Base-by-base conservation (phyloP, 805 yeast species). In the Hanseniaspora pseudoguilliermondii region DNA sequence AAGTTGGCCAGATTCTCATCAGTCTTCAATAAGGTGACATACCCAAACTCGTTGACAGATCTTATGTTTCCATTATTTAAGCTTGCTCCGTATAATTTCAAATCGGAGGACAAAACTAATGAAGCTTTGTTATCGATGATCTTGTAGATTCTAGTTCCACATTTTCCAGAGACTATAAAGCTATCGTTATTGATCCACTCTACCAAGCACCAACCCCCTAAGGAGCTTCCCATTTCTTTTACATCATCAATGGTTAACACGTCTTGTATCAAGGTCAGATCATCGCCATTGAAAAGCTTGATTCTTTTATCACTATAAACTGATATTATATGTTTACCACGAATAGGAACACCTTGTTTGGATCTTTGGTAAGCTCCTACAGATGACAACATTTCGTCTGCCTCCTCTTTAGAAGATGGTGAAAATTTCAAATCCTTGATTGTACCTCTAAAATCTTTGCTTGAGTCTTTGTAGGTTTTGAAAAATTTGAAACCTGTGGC, bases 401-500 rank as follows among this genome's bases (percentile, higher is more conserved):
- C 49, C 2, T 52, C 44, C n/a, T 44, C 49, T 23, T 97, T 97
- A 7, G 60, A 40, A 62, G 82, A 84, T 23, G 90, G 88, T 4
- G 95, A 81, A 66, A 82, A 93, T 60, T 79, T 77, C 9, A 88
- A 93, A 63, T 83, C 96, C 61, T 88, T 77, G 29, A 87, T 80
- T 59, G 87, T 84, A 64, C 86, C 88, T 8, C 71, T 71, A 54
- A 62, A 66, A 18, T 80, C 72, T 68, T 91, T 97, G 61, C 81
- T 73, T 5, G 82, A 84, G 13, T 53, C 56, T 62, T 95, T 76
- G 49, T 81, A 79, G 63, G 90, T 80, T 46, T 79, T 75, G 44
- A 78, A 75, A 65, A 91, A 93, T 66, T 86, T 86, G 75, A 90
- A 93, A 0, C 98, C 98, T 3, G 97, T 96, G 1, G 97, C 97